Evolutionary conservation across 2,329 filamentous ascomycete genomes (phyloP).

Genomic region (Rutstroemia sp.): DNA sequence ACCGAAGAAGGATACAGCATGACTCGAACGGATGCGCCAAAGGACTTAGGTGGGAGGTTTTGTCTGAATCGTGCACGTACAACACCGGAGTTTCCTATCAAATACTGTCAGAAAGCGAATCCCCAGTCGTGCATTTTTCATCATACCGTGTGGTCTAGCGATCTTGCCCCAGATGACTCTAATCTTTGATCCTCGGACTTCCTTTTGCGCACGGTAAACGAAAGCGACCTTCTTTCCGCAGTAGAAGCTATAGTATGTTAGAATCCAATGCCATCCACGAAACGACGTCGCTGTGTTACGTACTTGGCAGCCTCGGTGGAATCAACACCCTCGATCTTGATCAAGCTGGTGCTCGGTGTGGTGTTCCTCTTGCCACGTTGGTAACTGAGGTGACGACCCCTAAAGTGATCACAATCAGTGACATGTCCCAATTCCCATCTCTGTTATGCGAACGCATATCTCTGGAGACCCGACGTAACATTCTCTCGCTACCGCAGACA

Average conservation of each 20-base stretch:
- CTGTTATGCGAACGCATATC: not conserved
- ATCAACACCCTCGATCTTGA: slow-evolving; percentile 99
- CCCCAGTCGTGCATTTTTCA: not conserved
- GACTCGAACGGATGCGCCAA: slow-evolving; percentile 91
- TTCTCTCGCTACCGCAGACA: not conserved
- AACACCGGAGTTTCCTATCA: slow-evolving; percentile 86
- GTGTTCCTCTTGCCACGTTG: slow-evolving; percentile 89
- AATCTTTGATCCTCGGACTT: slow-evolving; percentile 97
- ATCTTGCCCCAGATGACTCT: slow-evolving; percentile 99
- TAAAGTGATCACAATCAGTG: slow-evolving; percentile 32
- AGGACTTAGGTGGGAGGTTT: slow-evolving; percentile 94
- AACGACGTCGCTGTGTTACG: slow-evolving; percentile 29
- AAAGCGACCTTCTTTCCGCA: slow-evolving; percentile 98
- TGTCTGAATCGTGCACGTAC: slow-evolving; percentile 95
- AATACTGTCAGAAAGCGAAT: slow-evolving; percentile 10
- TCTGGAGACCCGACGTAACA: not conserved
- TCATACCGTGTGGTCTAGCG: slow-evolving; percentile 84
- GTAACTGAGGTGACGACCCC: slow-evolving; percentile 98
- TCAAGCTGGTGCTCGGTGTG: slow-evolving; percentile 84
- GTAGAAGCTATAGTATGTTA: slow-evolving; percentile 60
- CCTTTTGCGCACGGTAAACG: slow-evolving; percentile 92
- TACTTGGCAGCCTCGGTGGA: slow-evolving; percentile 82
- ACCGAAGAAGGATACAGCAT: slow-evolving; percentile 98
- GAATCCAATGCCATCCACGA: slow-evolving; percentile 3
- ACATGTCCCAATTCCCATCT: not conserved